Percentiles rank a stretch among this genome's conserved stretches.
These are phyloP conservation scores for Salix suchowensis DNA, from an alignment of 345 rosid genomes.

Conservation along the genomic window DNA sequence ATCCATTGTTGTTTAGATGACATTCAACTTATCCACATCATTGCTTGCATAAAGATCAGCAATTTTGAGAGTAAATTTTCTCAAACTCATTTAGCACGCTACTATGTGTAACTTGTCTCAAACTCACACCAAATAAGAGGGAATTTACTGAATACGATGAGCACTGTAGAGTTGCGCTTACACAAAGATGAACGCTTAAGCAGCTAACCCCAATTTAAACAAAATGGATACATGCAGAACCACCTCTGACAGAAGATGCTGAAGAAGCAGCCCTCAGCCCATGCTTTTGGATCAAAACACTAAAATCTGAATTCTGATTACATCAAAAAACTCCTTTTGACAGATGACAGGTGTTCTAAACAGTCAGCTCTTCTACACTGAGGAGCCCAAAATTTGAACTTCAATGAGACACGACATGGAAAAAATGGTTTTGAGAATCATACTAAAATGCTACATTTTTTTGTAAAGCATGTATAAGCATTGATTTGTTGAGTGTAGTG, in stretches of 20 bases:
- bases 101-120: no score
- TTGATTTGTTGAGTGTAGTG: background rate
- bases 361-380: background rate
- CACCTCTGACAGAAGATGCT: background rate
- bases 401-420: background rate
- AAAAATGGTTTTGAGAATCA: background rate
- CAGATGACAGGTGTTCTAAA: background rate
- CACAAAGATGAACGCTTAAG: background rate
- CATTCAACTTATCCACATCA: background rate
- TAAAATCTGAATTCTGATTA: background rate
- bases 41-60: background rate
- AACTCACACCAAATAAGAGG: no score
- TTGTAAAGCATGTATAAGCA: background rate
- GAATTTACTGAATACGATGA: no score
- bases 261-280: background rate
- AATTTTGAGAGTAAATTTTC: background rate
- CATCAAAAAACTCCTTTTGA: background rate
- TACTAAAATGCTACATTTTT: background rate
- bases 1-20: background rate
- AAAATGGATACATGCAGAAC: background rate
- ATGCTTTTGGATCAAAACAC: background rate
- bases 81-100: background rate
- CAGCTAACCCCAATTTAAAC: background rate
- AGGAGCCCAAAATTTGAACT: background rate
- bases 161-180: no score